Base-by-base conservation (phyloP, 2,329 filamentous ascomycete species). In the Incumbomyces delicatus region DNA sequence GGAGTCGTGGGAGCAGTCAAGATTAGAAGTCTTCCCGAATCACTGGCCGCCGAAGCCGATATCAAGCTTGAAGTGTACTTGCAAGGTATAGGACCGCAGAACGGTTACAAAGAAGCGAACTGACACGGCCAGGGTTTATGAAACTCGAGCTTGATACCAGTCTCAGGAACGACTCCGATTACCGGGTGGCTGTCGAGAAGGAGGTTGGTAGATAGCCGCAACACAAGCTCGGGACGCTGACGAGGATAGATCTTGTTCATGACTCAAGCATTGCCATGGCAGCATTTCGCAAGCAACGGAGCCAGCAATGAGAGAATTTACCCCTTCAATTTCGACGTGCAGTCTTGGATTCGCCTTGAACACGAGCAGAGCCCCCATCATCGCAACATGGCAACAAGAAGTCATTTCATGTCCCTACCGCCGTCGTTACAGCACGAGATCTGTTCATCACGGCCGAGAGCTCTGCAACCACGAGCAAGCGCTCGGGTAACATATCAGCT, bases 321-420 rank as follows among this genome's bases (percentile, higher is more conserved):
- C 22, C 41, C 41, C 4, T 44, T 44, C 41, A 44, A 27, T 22
- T 44, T 44, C 31, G 18, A 44, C 35, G 41, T 44, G 3, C 30
- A 20, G 32, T 44, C 53, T 51, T 10, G 56, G 57, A 22, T 58
- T 56, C 32, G 51, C 49, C 29, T 57, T 50, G 50, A 53, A 52
- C 16, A 57, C 51, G 29, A 55, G 51, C 3, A 53, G 51, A 6
- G 52, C 50, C 0, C 52, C 52, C 36, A 56, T 50, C 7, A 56
- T 57, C 55, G 55, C 52, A 34, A 52, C 53, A 12, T 51, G 55
- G 5, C 52, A 49, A 14, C 53, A 51, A 7, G 55, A 12, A 44
- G 32, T 32, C 29, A 44, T 36, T 44, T 35, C 35, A 18, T 16
- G 16, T 20, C 14, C 4, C 34, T 44, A 17, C 41, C 41, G 12